Evolutionary conservation across 352 stramenopile species (phyloP), one percentile per base, ranked within the genome.

Genomic region (Halophytophthora batemanensis): DNA sequence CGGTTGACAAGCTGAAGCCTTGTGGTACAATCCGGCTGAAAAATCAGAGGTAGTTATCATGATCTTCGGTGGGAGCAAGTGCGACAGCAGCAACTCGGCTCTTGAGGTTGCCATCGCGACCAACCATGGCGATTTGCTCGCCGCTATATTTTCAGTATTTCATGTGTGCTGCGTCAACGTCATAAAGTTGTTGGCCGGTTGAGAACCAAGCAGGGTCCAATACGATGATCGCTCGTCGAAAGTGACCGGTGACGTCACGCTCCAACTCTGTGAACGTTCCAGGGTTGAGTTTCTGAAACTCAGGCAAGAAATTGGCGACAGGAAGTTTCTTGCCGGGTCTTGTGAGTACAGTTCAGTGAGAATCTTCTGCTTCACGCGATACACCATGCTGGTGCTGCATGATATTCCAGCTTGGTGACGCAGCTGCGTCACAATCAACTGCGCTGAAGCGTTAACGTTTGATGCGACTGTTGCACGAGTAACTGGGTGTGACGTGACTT

Each of bases 131-230:
- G 3, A 66, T 45, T 25, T 69, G 45, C n/a, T 0, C 46, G 2
- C 50, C 51, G 19, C 65, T 64, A 47, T 59, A 69, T 11, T 58
- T 48, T 8, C 49, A 34, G 28, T 70, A 51, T 51, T 66, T 70
- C 37, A 66, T 59, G 47, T 70, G 61, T 11, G 43, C 56, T 12
- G 44, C 48, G n/a, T 66, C 52, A 1, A 60, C 44, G 15, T 56
- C 33, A 7, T 48, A 70, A 1, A 62, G n/a, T 15, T 55, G 29
- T 14, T 59, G 48, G 1, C 49, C 53, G 25, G 21, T 42, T 1
- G 2, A 12, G 47, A 69, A 69, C 38, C 38, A 47, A 0, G 17
- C 5, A 0, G 49, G 45, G 38, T 60, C 35, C 6, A 68, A 3
- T 8, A 53, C 35, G 2, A 57, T 47, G 13, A 64, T 59, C 5